phyloP scores from a whole-genome alignment of 1,284 basidiomycete species.

The Phellopilus nigrolimitatus region DNA sequence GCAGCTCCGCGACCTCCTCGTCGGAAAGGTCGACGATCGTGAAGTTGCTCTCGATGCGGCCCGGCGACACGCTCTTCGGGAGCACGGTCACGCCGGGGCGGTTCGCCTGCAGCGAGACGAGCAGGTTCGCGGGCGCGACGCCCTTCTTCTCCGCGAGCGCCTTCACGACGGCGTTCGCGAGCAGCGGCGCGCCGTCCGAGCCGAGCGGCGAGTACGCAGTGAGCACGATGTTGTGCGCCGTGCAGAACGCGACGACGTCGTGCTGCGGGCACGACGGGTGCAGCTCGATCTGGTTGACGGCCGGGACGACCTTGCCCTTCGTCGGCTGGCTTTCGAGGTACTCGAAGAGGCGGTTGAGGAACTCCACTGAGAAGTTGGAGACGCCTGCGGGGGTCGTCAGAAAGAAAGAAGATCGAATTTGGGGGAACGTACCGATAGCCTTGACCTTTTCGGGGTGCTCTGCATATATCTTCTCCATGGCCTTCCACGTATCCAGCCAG shows the following conservation, averaged over 20 bases:
- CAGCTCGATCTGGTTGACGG: conserved; percentile 77
- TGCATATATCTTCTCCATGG: conserved; percentile 67
- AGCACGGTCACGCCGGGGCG: conserved; percentile 52
- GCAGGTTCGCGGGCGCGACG: conserved; percentile 52
- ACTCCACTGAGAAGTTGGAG: conserved; percentile 68
- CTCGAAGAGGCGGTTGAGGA: no score
- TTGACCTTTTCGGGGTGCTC: conserved; percentile 62
- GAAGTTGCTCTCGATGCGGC: conserved; percentile 50
- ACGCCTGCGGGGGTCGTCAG: conserved; percentile 42
- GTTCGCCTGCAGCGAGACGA: conserved; percentile 65
- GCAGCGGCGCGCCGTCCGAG: conserved; percentile 8
- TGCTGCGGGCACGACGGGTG: conserved; percentile 69
- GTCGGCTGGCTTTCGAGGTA: conserved; percentile 57
- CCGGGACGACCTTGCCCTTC: conserved; percentile 63
- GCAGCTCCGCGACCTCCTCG: conserved; percentile 52
- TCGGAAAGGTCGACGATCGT: conserved; percentile 52
- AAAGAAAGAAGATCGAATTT: not conserved
- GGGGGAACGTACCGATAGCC: conserved; percentile 58
- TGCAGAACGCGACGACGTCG: conserved; percentile 59
- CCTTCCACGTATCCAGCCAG: conserved; percentile 76
- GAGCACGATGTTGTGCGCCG: conserved; percentile 56
- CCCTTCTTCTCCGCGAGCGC: conserved; percentile 51
- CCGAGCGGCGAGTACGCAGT: conserved; percentile 79
- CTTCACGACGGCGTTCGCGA: conserved; percentile 43
- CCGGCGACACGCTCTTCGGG: conserved; percentile 58